Evolutionary conservation across 2,329 filamentous ascomycete genomes (phyloP).

Genomic region (Colletotrichum gigasporum): DNA sequence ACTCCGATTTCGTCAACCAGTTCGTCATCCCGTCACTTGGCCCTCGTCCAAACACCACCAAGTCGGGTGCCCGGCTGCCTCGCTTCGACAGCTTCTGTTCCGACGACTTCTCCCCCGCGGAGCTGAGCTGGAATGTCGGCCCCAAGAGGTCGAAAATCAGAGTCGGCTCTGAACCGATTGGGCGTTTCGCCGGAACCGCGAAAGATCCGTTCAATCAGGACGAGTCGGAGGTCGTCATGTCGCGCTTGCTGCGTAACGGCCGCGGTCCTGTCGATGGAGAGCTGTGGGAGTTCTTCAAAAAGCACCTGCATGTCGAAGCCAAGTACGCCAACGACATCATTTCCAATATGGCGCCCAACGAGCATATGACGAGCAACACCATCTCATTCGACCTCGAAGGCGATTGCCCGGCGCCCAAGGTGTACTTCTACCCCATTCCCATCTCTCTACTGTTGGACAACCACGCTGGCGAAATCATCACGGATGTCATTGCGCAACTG

Average conservation of each 20-base stretch:
- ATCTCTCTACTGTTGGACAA: constrained; percentile 25
- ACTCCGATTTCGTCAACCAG: constrained; percentile 14
- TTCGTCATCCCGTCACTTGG: constrained; percentile 20
- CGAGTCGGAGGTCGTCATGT: constrained; percentile 32
- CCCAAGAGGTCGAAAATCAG: constrained; percentile 38
- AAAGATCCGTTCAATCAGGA: constrained; percentile 37
- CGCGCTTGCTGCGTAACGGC: constrained; percentile 14
- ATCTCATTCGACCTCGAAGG: constrained; percentile 38
- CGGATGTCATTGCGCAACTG: constrained; percentile 9
- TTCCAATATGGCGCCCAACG: constrained; percentile 13
- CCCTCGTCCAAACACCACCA: constrained; percentile 4
- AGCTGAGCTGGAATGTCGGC: constrained; percentile 48
- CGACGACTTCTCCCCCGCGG: constrained; percentile 47
- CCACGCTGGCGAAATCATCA: constrained; percentile 18
- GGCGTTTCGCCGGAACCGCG: constrained; percentile 36
- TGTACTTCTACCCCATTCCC: constrained; percentile 39
- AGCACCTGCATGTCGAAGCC: constrained; percentile 23
- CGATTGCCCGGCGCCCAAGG: constrained; percentile 31
- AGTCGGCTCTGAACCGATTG: constrained; percentile 45
- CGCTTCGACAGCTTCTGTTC: constrained; percentile 29
- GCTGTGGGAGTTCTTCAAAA: constrained; percentile 36
- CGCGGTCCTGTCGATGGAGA: constrained; percentile 1
- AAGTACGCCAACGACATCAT: constrained; percentile 1
- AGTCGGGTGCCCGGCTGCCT: constrained; percentile 6
- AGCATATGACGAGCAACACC: constrained; percentile 28